Evolutionary conservation across 441 rosid species (phyloP).

Genomic region (Metrosideros polymorpha): DNA sequence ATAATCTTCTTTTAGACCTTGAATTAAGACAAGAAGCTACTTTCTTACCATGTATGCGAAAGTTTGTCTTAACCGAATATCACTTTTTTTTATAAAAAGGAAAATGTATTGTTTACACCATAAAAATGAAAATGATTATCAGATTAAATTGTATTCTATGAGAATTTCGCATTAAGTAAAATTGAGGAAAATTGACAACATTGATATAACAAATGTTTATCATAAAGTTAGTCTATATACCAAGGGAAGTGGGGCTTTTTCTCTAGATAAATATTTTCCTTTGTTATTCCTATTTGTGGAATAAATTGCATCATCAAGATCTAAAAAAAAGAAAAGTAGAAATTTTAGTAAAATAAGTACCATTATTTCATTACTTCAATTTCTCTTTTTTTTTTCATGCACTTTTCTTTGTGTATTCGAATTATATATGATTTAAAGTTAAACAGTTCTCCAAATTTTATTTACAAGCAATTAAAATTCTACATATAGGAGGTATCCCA

Average conservation of each 20-base stretch:
- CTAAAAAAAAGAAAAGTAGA: not conserved
- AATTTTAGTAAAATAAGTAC: not conserved
- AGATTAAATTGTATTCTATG: not conserved
- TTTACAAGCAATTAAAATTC: not conserved
- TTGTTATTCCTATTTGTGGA: not conserved
- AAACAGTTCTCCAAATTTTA: not conserved
- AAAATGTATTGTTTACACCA: not conserved
- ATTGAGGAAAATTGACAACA: not conserved
- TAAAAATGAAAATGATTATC: not conserved
- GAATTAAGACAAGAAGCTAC: not conserved
- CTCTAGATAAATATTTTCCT: not conserved
- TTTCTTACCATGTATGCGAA: not conserved
- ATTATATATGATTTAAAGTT: not conserved
- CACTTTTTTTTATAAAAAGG: too few species aligned
- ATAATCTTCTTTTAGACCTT: not conserved
- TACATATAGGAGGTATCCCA: not conserved
- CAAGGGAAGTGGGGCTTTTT: not conserved
- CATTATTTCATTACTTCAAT: not conserved
- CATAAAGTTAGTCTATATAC: not conserved
- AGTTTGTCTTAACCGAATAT: too few species aligned
- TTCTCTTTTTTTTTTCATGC: not conserved
- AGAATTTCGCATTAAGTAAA: not conserved
- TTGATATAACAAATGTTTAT: not conserved
- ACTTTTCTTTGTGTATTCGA: not conserved
- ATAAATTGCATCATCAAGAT: not conserved